Base-by-base conservation (phyloP, 2,329 filamentous ascomycete species). In the Paradendryphiella salina region DNA sequence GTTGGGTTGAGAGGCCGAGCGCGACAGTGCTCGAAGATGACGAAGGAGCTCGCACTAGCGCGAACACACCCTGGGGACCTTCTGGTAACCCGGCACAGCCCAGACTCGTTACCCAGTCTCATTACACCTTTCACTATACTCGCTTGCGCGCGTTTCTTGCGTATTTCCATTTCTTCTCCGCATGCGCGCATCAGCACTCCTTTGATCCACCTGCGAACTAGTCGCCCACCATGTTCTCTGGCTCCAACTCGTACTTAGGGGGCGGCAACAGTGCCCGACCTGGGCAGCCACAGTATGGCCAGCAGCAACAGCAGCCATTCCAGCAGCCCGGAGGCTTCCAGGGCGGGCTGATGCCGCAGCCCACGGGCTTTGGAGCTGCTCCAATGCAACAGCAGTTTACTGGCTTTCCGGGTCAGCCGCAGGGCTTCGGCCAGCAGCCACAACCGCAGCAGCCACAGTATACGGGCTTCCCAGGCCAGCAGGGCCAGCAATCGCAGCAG, bases 201-300 rank as follows among this genome's bases (percentile, higher is more conserved):
- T 45, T 42, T 46, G 52, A 54, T 54, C 56, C 50, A 59, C 56
- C 49, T 56, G 60, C 60, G 63, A 58, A 21, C 21, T 52, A 36
- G 54, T 55, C 56, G 57, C 54, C 52, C 65, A 71, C 68, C 76
- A 96, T 96, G 93, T 97, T 90, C 78, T 94, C 90, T 61, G 90
- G 87, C 73, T 89, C 90, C 61, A 95, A 89, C 79, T 86, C 89
- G 59, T 96, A 87, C 75, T 77, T 96, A 67, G 90, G 90, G 75
- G 88, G 86, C 77, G 83, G 82, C 73, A 90, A 86, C 71, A 87
- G 81, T 79, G 84, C 87, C 72, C 88, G 86, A 56, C 88, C 88
- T 41, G 84, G 85, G 58, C 73, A 75, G 64, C 74, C 72, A 63
- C 64, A 79, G 74, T 71, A 77, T 71, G 69, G 75, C 59, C 75